These are phyloP conservation scores for Geotrichum macrosporum DNA, from an alignment of 1,139 yeast genomes.

Conservation along the genomic window DNA sequence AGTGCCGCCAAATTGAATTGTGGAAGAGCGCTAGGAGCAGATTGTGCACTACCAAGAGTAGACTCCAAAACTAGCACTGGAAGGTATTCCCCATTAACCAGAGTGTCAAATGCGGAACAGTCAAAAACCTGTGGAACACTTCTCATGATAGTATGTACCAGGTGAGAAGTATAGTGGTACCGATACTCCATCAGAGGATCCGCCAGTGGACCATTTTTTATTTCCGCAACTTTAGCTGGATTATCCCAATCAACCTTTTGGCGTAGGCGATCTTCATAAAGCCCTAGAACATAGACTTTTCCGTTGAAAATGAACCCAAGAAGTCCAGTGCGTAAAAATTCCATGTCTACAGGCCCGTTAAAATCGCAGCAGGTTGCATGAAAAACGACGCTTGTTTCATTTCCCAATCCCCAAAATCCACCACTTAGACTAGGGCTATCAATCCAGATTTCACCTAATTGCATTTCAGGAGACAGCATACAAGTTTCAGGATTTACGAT, in stretches of 20 bases:
- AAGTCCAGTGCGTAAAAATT: conserved; percentile 83
- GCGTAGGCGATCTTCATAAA: conserved; percentile 85
- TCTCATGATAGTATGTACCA: conserved; percentile 72
- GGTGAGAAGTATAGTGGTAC: conserved; percentile 81
- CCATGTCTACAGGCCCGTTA: conserved; percentile 63
- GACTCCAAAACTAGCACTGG: conserved; percentile 88
- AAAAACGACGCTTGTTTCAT: conserved; percentile 69
- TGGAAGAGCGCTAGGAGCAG: conserved; percentile 6
- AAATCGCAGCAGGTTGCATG: conserved; percentile 77
- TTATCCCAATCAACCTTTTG: conserved; percentile 47
- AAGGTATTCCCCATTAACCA: conserved; percentile 76
- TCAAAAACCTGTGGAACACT: conserved; percentile 81
- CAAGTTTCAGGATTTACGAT: conserved; percentile 90
- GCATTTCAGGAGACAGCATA: conserved; percentile 59
- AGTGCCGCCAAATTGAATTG: conserved; percentile 51
- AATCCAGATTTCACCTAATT: conserved; percentile 95
- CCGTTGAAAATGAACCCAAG: conserved; percentile 86
- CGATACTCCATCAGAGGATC: conserved; percentile 37
- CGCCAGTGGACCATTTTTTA: background rate
- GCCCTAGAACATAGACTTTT: conserved; percentile 78
- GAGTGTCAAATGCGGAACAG: conserved; percentile 86
- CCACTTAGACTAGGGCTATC: conserved; percentile 86
- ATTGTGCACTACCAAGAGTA: conserved; percentile 51
- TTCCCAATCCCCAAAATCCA: conserved; percentile 73
- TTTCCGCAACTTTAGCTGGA: conserved; percentile 20